A percentile compares a stretch with the other conserved stretches of the same genome.
Conservation (phyloP, 2,329 filamentous ascomycete genomes). For the Talaromyces sp. region DNA sequence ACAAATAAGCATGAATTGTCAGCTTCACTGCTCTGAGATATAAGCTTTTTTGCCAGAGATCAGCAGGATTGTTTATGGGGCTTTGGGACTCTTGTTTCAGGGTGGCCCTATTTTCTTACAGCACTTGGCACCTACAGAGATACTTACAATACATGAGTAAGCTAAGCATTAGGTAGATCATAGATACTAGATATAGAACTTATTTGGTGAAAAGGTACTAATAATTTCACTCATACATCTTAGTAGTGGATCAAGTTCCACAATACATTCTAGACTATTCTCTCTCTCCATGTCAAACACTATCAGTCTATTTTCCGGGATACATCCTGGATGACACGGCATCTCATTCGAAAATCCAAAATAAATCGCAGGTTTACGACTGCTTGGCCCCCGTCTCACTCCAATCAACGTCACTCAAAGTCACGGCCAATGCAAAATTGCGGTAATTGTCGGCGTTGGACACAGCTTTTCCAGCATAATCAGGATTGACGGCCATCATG, state of each 20-base stretch:
- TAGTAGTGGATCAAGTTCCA: not conserved
- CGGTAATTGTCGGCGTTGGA: conserved; percentile 3
- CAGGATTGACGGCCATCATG: not conserved
- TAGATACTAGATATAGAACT: not conserved
- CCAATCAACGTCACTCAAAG: not conserved
- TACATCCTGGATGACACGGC: not conserved
- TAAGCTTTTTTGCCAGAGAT: not conserved
- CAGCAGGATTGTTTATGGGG: not conserved
- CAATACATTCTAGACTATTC: not conserved
- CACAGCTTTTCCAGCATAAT: not conserved
- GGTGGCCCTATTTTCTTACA: not conserved
- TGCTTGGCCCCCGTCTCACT: not conserved
- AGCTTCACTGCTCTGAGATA: not conserved
- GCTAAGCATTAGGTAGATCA: not conserved
- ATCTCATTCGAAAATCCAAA: not conserved
- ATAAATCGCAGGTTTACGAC: not conserved
- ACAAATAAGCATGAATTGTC: not conserved
- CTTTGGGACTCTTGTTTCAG: not conserved
- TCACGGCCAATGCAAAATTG: not conserved
- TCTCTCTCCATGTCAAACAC: not conserved
- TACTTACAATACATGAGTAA: not conserved
- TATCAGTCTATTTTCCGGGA: not conserved
- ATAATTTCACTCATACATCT: not conserved
- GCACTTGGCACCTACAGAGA: not conserved
- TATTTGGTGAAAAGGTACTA: not conserved